Base-by-base conservation (phyloP, 2,329 filamentous ascomycete genomes). In the Aureobasidium sp. region DNA sequence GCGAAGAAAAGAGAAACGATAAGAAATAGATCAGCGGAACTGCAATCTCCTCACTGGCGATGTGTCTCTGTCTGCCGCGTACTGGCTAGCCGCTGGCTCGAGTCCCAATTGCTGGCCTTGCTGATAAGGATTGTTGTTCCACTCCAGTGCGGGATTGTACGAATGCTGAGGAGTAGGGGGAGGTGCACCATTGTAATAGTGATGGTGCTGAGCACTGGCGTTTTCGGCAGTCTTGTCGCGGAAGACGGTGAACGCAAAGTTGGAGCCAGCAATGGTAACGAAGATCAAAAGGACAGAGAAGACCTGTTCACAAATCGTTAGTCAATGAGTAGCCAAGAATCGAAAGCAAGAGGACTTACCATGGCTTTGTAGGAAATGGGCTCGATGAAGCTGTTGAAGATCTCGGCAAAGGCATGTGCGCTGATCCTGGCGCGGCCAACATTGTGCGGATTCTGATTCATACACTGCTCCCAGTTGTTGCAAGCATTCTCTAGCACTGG, bases 361-460 rank as follows among this genome's bases (percentile, higher is more conserved):
- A 89, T 86, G 12, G 85, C 83, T 74, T 97, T 97, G 74, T 90
- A 88, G 66, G 88, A 91, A 74, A 97, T 92, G 6, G 90, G 86
- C 68, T 96, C 91, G 5, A 96, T 87, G 73, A 97, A 97, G 69
- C 88, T 88, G 72, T 97, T 97, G 74, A 97, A 87, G 44, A 99
- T 96, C 70, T 91, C 85, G 0, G 93, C 93, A 71, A 97, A 89
- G 29, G 92, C 94, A 70, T 90, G 88, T 5, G 91, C 92, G 19
- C 88, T 90, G 42, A 96, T 85, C 69, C 87, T 88, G 45, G 93
- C 88, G 40, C 87, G 82, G 67, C 90, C 91, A 61, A 96, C 85
- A 61, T 85, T 85, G 48, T 86, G 81, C 0, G 91, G 87, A 69
- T 97, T 90, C 66, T 87, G 85, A 66, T 87, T 85, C 90, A 96